phyloP scores from a whole-genome alignment of 805 yeast species.

The Ogataea angusta region DNA sequence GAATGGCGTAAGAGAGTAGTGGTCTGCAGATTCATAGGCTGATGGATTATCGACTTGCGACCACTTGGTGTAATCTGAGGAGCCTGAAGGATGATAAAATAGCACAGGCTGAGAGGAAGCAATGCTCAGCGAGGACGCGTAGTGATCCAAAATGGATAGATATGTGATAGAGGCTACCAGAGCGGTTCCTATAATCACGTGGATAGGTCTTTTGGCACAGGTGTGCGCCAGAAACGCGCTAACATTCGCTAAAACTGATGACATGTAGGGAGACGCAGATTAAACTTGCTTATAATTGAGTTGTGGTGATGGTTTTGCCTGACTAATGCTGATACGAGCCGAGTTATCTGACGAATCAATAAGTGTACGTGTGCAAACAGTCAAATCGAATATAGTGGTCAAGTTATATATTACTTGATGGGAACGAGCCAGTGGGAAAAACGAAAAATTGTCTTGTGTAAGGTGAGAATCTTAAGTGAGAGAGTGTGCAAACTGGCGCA shows the following conservation, averaged over 20 bases:
- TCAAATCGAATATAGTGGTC: background rate
- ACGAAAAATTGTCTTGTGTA: background rate
- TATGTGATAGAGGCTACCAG: constrained; percentile 78
- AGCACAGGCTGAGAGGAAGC: constrained; percentile 18
- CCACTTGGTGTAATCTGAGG: constrained; percentile 44
- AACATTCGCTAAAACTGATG: constrained; percentile 20
- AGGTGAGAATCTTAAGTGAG: background rate
- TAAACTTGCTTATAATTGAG: too few relatives aligned
- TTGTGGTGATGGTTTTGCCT: too few relatives aligned
- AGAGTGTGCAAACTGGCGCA: background rate
- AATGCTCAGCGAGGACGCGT: constrained; percentile 33
- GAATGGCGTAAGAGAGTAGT: constrained; percentile 51
- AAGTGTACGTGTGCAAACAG: too few relatives aligned
- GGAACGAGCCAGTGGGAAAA: constrained; percentile 5
- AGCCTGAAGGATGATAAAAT: constrained; percentile 37
- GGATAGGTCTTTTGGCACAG: constrained; percentile 84
- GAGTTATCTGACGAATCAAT: too few relatives aligned
- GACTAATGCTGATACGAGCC: too few relatives aligned
- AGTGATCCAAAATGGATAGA: constrained; percentile 68
- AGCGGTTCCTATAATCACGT: constrained; percentile 68
- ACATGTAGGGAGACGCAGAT: constrained; percentile 9
- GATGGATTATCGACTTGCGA: constrained; percentile 41
- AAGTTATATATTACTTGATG: background rate
- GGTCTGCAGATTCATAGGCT: constrained; percentile 40
- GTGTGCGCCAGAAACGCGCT: constrained; percentile 36